Evolutionary conservation across 345 rosid genomes (phyloP).

Genomic region (Bruguiera gymnorhiza): DNA sequence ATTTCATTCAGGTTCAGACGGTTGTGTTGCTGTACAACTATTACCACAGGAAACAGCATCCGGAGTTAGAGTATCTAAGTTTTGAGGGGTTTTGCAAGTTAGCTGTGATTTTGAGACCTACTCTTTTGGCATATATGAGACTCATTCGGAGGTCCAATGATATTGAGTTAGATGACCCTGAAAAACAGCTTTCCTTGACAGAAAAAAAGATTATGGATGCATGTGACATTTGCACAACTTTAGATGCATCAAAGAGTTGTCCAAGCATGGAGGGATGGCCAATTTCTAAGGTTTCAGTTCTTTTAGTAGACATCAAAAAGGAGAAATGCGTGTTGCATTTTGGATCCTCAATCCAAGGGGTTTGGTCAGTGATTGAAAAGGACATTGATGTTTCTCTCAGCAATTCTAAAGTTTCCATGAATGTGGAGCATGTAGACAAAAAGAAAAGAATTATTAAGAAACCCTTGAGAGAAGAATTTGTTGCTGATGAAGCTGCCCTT

Average conservation of each 20-base stretch:
- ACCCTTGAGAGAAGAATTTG: slow-evolving; percentile 21
- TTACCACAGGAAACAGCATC: slow-evolving; percentile 57
- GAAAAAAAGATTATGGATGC: slow-evolving; percentile 67
- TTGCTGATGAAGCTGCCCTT: slow-evolving; percentile 34
- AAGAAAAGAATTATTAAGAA: slow-evolving; percentile 35
- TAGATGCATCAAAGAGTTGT: slow-evolving; percentile 43
- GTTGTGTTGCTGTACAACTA: slow-evolving; percentile 74
- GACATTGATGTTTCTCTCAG: slow-evolving; percentile 27
- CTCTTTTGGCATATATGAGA: slow-evolving; percentile 45
- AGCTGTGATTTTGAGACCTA: slow-evolving; percentile 46
- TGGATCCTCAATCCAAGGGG: slow-evolving; percentile 51
- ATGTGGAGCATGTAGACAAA: slow-evolving; percentile 24
- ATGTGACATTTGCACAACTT: slow-evolving; percentile 50
- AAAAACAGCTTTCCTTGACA: slow-evolving; percentile 40
- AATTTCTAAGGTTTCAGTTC: slow-evolving; percentile 49
- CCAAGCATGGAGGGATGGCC: slow-evolving; percentile 52
- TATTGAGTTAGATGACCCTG: slow-evolving; percentile 32
- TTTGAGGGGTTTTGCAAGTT: slow-evolving; percentile 67
- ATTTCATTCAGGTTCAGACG: slow-evolving; percentile 55
- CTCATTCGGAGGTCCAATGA: slow-evolving; percentile 39
- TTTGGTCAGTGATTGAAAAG: slow-evolving; percentile 77
- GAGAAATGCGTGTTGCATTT: slow-evolving; percentile 49
- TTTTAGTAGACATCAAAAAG: slow-evolving; percentile 56
- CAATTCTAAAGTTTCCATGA: slow-evolving; percentile 19
- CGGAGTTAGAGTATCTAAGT: slow-evolving; percentile 40